Conservation (phyloP, 1,284 basidiomycete species). For the Ceratorhiza oryzae-sativae region DNA sequence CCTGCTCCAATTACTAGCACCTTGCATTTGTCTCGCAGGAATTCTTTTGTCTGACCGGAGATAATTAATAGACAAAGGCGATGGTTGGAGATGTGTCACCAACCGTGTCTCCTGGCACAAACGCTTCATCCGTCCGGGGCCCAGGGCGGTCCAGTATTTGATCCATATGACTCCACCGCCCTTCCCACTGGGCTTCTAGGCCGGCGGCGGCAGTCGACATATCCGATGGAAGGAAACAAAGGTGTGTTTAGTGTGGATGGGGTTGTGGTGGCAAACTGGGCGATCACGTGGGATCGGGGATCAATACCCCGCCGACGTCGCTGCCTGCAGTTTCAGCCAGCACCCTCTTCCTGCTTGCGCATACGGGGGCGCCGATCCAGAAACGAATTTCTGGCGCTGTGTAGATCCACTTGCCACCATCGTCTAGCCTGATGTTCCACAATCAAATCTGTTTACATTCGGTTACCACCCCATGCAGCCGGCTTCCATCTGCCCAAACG, state of each 20-base stretch:
- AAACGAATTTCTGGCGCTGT: neutral
- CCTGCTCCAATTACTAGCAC: constrained; percentile 97
- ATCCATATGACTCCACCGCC: constrained; percentile 78
- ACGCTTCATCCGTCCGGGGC: constrained; percentile 75
- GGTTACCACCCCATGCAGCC: no score
- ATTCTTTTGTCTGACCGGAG: constrained; percentile 78
- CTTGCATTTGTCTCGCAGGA: constrained; percentile 85
- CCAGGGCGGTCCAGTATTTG: constrained; percentile 82
- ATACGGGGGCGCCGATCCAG: neutral
- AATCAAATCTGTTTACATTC: neutral
- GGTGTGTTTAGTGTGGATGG: neutral
- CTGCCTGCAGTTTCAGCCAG: neutral
- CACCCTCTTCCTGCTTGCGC: neutral
- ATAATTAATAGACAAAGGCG: constrained; percentile 45
- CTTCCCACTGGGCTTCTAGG: constrained; percentile 61
- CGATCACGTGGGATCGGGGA: neutral
- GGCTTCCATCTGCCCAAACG: no score
- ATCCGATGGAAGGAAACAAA: neutral
- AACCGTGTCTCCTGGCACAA: constrained; percentile 76
- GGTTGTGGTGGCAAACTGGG: neutral
- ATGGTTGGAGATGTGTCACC: constrained; percentile 43
- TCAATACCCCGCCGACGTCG: neutral
- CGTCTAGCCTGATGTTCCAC: neutral
- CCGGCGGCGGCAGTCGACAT: neutral
- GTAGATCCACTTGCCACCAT: neutral